Percentiles rank a stretch among this genome's conserved stretches.
These are phyloP conservation scores for Thielaviopsis populi DNA, from an alignment of 2,329 filamentous ascomycete genomes.

Conservation along the genomic window DNA sequence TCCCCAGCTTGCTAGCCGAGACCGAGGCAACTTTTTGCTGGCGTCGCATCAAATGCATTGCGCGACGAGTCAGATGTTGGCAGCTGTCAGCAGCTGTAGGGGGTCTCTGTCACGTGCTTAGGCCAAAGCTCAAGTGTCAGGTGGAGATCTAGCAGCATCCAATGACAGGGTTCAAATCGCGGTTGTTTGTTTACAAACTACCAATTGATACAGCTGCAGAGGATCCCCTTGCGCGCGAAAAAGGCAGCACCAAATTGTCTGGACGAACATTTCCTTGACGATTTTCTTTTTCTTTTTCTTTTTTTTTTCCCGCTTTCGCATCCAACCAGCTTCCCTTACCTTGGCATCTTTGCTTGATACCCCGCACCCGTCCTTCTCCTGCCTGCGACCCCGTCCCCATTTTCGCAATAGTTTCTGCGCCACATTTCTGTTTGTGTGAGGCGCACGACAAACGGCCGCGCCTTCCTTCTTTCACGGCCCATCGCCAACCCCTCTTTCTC, in stretches of 20 bases:
- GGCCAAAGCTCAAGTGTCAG: neutral
- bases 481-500: neutral
- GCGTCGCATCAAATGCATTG: neutral
- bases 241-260: neutral
- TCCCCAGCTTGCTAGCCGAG: neutral
- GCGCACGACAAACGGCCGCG: neutral
- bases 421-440: neutral
- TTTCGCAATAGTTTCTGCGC: neutral
- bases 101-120: neutral
- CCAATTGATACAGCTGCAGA: neutral
- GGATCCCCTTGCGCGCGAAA: neutral
- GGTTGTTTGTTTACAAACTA: conserved; percentile 10
- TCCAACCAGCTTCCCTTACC: neutral
- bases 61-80: too few relatives aligned
- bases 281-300: neutral
- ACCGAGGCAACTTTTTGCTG: conserved; percentile 4
- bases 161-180: conserved; percentile 4
- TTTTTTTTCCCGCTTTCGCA: conserved; percentile 2
- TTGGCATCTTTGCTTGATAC: neutral
- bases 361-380: neutral
- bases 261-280: neutral
- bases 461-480: neutral
- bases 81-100: neutral
- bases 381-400: neutral
- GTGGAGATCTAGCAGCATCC: neutral